Evolutionary conservation across 1,284 basidiomycete genomes (phyloP).

Genomic region (Stereum hirsutum): DNA sequence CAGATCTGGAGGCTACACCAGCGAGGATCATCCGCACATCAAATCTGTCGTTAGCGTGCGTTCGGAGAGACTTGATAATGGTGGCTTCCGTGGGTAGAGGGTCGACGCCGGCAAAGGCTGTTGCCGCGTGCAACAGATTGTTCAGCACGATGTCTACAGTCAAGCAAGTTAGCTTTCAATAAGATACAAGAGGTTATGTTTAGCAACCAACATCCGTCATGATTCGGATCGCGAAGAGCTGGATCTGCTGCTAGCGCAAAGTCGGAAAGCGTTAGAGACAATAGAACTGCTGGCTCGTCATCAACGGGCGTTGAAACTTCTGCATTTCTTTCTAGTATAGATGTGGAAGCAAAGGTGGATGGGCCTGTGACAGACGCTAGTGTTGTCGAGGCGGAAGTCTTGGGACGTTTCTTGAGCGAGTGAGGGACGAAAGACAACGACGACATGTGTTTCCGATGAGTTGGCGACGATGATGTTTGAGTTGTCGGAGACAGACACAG

Average conservation of each 20-base stretch:
- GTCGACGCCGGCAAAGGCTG: constrained; percentile 18
- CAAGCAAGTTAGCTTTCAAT: neutral
- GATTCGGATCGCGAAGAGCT: constrained; percentile 37
- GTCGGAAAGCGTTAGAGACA: constrained; percentile 56
- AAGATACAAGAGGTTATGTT: neutral
- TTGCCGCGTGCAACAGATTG: constrained; percentile 34
- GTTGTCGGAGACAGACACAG: too few species aligned
- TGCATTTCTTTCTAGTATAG: neutral
- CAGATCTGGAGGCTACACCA: constrained; percentile 28
- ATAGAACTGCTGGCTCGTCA: constrained; percentile 37
- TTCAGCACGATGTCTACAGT: constrained; percentile 47
- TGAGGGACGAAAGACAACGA: constrained; percentile 28
- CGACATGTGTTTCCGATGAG: too few species aligned
- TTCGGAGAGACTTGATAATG: constrained; percentile 46
- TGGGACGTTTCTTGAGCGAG: constrained; percentile 5
- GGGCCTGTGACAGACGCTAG: constrained; percentile 14
- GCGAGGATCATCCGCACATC: constrained; percentile 52
- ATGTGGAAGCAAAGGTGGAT: neutral
- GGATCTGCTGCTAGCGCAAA: constrained; percentile 50
- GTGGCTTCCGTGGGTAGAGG: constrained; percentile 31
- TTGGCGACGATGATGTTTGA: too few species aligned
- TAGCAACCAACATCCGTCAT: constrained; percentile 40
- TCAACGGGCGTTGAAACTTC: constrained; percentile 12
- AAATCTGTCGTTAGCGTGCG: constrained; percentile 30
- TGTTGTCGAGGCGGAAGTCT: neutral